Evolutionary conservation across 164 flowering plant genomes (phyloP), one percentile per base, ranked within the genome.

Genomic region (Aristolochia californica): DNA sequence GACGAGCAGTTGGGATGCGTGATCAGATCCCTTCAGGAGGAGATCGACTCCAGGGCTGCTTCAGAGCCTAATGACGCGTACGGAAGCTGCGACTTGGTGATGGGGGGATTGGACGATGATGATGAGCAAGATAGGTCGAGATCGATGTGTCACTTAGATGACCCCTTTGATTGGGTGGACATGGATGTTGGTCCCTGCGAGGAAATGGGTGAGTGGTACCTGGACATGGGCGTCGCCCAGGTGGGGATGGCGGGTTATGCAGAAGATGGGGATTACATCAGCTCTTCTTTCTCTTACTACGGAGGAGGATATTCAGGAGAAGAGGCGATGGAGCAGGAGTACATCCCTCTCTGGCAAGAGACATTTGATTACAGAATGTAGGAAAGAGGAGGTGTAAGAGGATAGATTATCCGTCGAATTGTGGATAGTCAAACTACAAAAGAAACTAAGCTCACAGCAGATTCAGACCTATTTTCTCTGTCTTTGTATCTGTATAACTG

Each of bases 261-360:
- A 23, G 67, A 53, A 1, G 38, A 60, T 10, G 58, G 58, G 18
- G 70, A 67, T 47, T 67, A 61, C 65, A 16, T 7, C 34, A 7
- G 34, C 34, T 28, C 68, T 64, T 62, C 63, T 10, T 44, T 62
- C 22, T 48, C 34, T 43, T 60, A 63, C 62, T 34, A 34, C 10
- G 40, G 40, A 34, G 40, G 10, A 34, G 40, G 40, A 34, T 34
- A 34, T 34, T 34, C 40, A 34, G 75, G 62, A 20, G 53, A 43
- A 45, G 24, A 57, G 15, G 13, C 48, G 7, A 74, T 73, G 25
- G 75, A 71, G 49, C 69, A 70, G 18, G 67, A 45, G 0, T 65
- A 64, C 48, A 64, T 70, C 25, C 66, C 71, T 23, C 53, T 75
- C 53, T 75, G 82, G 79, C 76, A 75, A 43, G 78, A 72, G 18